Conservation (phyloP, 805 yeast genomes). For the Kazachstania viticola region DNA sequence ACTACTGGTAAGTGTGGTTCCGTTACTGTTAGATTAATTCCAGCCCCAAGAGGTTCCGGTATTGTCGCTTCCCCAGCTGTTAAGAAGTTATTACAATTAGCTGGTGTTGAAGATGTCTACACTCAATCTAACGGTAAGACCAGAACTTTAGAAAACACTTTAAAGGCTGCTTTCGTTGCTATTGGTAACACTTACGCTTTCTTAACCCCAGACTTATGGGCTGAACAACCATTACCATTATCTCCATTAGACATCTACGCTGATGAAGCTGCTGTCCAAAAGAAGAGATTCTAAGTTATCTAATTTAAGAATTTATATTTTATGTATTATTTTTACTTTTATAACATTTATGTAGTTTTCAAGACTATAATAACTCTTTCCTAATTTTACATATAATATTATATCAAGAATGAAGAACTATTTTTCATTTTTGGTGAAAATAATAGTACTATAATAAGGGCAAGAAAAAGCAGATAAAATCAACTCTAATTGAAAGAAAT, state of each 20-base stretch:
- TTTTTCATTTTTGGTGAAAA: no score
- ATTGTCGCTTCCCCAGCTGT: slow-evolving; percentile 99
- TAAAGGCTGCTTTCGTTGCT: slow-evolving; percentile 98
- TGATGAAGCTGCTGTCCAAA: slow-evolving; percentile 65
- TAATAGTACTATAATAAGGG: no score
- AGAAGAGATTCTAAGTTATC: slow-evolving; percentile 57
- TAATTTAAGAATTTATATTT: no score
- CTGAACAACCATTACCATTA: slow-evolving; percentile 66
- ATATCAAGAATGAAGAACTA: no score
- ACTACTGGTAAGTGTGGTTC: slow-evolving; percentile 99
- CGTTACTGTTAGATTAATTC: slow-evolving; percentile 94
- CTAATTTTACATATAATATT: no score
- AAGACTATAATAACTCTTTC: no score
- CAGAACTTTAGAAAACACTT: slow-evolving; percentile 99
- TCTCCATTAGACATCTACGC: slow-evolving; percentile 94
- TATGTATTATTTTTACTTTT: neutral
- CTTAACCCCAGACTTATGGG: slow-evolving; percentile 99
- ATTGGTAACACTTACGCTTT: slow-evolving; percentile 99
- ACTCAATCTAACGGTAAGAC: slow-evolving; percentile 98
- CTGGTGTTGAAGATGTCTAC: slow-evolving; percentile 99
- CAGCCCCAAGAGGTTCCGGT: slow-evolving; percentile 99
- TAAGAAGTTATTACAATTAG: slow-evolving; percentile 96
- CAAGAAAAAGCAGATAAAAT: no score
- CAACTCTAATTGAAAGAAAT: no score
- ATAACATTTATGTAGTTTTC: neutral